Conservation (phyloP, 306 rosid genomes). For the Cucurbita ficifolia region DNA sequence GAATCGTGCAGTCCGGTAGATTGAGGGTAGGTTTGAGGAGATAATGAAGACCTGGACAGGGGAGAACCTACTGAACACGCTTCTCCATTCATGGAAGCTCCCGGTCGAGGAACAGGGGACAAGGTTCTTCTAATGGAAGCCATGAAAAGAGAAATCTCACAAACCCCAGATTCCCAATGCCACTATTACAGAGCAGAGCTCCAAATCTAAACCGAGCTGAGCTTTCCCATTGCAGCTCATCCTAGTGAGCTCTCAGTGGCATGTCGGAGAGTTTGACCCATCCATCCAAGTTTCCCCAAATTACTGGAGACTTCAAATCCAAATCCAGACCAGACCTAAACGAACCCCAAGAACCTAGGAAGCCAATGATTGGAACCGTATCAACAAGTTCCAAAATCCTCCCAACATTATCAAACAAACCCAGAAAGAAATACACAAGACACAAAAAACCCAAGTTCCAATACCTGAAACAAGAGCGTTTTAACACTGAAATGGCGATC, state of each 20-base stretch:
- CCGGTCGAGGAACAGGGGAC: slow-evolving; percentile 65
- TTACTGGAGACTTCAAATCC: background rate
- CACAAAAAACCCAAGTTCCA: background rate
- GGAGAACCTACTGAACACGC: slow-evolving; percentile 58
- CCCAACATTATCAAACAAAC: background rate
- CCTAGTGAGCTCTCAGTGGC: background rate
- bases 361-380: background rate
- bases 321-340: background rate
- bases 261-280: background rate
- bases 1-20: slow-evolving; percentile 30
- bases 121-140: slow-evolving; percentile 71
- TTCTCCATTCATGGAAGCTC: slow-evolving; percentile 39
- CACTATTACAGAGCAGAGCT: background rate
- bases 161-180: background rate
- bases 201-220: background rate
- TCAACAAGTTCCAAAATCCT: background rate
- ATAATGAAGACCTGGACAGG: slow-evolving; percentile 48
- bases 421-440: background rate
- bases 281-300: background rate
- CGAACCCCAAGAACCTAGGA: background rate
- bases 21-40: slow-evolving; percentile 33
- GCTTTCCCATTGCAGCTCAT: background rate
- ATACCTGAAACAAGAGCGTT: background rate
- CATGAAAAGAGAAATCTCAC: slow-evolving; percentile 26
- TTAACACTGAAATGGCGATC: background rate